Percentiles rank a stretch among this genome's conserved stretches.
Conservation (phyloP, 2,329 filamentous ascomycete species). For the Lachnellula cervina region DNA sequence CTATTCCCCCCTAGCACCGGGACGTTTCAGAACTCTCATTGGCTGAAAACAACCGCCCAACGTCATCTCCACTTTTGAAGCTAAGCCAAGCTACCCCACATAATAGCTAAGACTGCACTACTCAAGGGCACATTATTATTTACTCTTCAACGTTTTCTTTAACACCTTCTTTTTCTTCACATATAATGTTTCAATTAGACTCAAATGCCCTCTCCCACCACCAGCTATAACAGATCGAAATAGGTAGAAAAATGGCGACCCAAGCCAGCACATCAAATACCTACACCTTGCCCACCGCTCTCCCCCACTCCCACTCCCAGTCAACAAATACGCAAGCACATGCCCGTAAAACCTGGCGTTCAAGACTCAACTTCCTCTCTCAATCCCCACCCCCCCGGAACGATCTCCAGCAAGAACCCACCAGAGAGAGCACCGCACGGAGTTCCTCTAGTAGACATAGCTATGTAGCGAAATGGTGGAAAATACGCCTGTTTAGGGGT, state of each 20-base stretch:
- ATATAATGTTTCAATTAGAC: background rate
- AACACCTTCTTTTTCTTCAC: background rate
- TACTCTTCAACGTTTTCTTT: too few species aligned
- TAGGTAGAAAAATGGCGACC: constrained; percentile 11
- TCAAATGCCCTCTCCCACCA: background rate
- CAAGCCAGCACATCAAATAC: constrained; percentile 7
- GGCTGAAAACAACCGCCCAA: too few species aligned
- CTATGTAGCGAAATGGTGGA: constrained; percentile 61
- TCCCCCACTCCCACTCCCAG: constrained; percentile 4
- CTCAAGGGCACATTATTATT: background rate
- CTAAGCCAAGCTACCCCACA: background rate
- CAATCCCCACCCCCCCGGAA: background rate
- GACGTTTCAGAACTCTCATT: too few species aligned
- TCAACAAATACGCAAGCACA: background rate
- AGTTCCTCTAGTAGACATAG: constrained; percentile 20
- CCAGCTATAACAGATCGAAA: background rate
- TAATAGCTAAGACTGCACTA: background rate
- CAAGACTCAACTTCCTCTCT: constrained; percentile 7
- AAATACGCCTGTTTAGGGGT: constrained; percentile 67
- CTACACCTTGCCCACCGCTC: constrained; percentile 20
- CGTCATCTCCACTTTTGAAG: background rate
- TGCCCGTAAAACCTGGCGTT: constrained; percentile 15
- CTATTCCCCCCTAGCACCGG: too few species aligned
- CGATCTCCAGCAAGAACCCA: background rate
- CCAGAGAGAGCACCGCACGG: constrained; percentile 5